phyloP scores from a whole-genome alignment of 257 asterid species.

The Nicotiana attenuata region DNA sequence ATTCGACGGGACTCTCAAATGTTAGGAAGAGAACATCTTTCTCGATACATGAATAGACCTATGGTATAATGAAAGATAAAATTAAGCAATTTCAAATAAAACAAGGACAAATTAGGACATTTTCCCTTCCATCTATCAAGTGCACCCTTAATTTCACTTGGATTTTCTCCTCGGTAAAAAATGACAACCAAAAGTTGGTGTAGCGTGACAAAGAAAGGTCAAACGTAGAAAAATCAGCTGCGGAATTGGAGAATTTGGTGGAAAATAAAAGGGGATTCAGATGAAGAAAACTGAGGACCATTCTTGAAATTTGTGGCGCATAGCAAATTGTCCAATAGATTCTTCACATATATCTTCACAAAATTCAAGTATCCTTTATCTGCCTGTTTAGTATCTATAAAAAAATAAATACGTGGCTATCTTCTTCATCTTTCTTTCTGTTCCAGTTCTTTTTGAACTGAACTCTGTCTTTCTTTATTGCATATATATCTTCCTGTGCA shows the following conservation, averaged over 20 bases:
- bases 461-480: neutral
- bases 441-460: neutral
- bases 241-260: neutral
- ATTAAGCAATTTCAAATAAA: too few species aligned
- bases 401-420: conserved; percentile 13
- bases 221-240: neutral
- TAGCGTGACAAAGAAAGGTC: neutral
- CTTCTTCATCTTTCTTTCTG: neutral
- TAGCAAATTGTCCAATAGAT: conserved; percentile 25
- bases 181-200: too few species aligned
- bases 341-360: conserved; percentile 22
- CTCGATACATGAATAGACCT: too few species aligned
- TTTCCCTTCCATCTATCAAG: too few species aligned
- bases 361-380: conserved; percentile 22
- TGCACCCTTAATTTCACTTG: too few species aligned
- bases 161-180: too few species aligned
- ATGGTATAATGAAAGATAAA: too few species aligned
- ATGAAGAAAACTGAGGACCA: conserved; percentile 27
- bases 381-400: too few species aligned
- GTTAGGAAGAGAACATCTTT: too few species aligned
- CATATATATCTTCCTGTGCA: conserved; percentile 9
- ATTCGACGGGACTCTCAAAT: too few species aligned
- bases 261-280: neutral
- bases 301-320: conserved; percentile 54
- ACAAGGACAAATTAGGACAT: too few species aligned